Percentiles rank a stretch among this genome's conserved stretches.
Evolutionary conservation across 179 eudicot genomes (phyloP).

Genomic region (Beta macrorhiza): DNA sequence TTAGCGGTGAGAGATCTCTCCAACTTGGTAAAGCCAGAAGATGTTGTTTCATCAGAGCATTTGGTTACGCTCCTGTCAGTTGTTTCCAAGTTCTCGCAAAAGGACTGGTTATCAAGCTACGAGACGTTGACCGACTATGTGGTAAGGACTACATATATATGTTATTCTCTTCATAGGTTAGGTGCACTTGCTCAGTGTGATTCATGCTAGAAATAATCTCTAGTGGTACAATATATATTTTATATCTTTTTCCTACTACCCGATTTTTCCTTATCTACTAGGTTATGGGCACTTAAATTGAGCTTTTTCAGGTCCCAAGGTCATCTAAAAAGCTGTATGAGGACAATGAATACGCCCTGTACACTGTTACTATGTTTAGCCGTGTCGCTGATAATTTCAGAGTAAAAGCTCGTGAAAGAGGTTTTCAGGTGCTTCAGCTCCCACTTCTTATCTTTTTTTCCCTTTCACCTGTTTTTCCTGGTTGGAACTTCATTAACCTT

Average conservation of each 20-base stretch:
- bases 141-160: conserved; percentile 41
- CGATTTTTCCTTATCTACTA: neutral
- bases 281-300: conserved; percentile 21
- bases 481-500: conserved; percentile 1
- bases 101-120: conserved; percentile 94
- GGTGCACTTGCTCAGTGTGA: neutral
- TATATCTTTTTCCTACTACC: neutral
- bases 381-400: conserved; percentile 95
- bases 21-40: conserved; percentile 83
- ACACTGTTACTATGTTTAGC: conserved; percentile 74
- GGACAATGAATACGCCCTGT: conserved; percentile 97
- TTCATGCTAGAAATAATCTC: neutral
- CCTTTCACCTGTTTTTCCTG: conserved; percentile 4
- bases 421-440: conserved; percentile 58
- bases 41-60: conserved; percentile 78
- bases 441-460: neutral
- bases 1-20: conserved; percentile 96
- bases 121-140: conserved; percentile 90
- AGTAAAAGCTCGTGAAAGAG: conserved; percentile 87
- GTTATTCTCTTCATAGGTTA: neutral
- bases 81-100: conserved; percentile 91
- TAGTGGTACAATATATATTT: neutral
- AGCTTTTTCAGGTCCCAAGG: conserved; percentile 80
- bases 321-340: conserved; percentile 87
- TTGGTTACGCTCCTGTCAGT: conserved; percentile 89